These are phyloP conservation scores for Deinandra increscens DNA, from an alignment of 129 eudicot species.

Conservation along the genomic window DNA sequence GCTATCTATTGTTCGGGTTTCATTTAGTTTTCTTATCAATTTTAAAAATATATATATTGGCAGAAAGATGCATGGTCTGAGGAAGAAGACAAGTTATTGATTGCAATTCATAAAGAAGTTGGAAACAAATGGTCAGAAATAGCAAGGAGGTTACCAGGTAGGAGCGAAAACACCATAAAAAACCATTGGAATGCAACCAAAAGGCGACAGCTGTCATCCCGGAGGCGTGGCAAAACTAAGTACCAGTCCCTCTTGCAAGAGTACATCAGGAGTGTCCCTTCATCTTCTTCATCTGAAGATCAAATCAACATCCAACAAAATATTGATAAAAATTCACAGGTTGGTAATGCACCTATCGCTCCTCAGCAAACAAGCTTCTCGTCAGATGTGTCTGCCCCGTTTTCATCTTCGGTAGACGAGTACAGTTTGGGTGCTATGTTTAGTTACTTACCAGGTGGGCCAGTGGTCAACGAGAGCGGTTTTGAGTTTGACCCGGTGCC, in stretches of 20 bases:
- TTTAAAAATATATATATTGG: slow-evolving; percentile 2
- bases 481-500: slow-evolving; percentile 26
- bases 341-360: background rate
- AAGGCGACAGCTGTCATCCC: slow-evolving; percentile 34
- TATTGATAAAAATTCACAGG: slow-evolving; percentile 3
- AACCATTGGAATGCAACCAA: slow-evolving; percentile 59
- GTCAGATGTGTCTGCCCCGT: slow-evolving; percentile 8
- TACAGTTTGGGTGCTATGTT: slow-evolving; percentile 22
- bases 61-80: slow-evolving; percentile 68
- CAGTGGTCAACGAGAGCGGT: slow-evolving; percentile 23
- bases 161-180: slow-evolving; percentile 61
- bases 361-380: slow-evolving; percentile 17
- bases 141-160: slow-evolving; percentile 54
- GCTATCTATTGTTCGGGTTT: background rate
- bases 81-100: slow-evolving; percentile 54
- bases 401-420: slow-evolving; percentile 27
- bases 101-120: slow-evolving; percentile 47
- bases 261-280: slow-evolving; percentile 38
- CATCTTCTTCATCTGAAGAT: slow-evolving; percentile 34
- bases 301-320: slow-evolving; percentile 19
- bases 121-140: slow-evolving; percentile 76
- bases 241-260: slow-evolving; percentile 40
- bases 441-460: slow-evolving; percentile 25
- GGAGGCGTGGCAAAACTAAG: slow-evolving; percentile 23
- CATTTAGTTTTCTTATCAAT: background rate